Conservation (phyloP, 208 protist species). For the Crithidia fasciculata region DNA sequence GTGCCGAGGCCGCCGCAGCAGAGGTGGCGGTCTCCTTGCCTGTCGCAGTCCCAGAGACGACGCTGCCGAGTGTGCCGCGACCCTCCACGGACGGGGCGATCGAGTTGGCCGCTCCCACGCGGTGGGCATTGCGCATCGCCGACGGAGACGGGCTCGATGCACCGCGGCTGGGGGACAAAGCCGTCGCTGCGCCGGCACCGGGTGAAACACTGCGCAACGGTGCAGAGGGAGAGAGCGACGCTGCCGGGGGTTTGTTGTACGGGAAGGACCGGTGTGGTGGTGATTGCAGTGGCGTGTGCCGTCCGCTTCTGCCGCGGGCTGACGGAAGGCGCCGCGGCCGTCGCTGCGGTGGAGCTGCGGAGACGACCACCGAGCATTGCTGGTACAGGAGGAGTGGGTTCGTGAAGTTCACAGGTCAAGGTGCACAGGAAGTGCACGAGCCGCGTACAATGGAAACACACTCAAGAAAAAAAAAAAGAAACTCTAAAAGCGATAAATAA, state of each 20-base stretch:
- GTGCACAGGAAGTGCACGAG: no score
- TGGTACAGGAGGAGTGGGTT: neutral
- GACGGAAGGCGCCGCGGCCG: neutral
- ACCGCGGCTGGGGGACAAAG: neutral
- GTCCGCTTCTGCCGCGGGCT: conserved; percentile 3
- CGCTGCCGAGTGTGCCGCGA: neutral
- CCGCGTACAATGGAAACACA: no score
- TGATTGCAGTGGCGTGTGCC: neutral
- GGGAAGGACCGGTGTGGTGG: neutral
- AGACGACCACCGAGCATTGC: conserved; percentile 8
- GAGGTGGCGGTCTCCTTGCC: conserved; percentile 16
- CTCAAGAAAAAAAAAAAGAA: conserved; percentile 5
- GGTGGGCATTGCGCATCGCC: neutral
- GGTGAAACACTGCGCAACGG: conserved; percentile 11
- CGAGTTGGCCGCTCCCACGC: neutral
- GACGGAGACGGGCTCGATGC: neutral
- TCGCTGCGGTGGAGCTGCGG: neutral
- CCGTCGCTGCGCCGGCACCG: neutral
- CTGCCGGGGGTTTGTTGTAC: neutral
- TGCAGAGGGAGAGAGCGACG: neutral
- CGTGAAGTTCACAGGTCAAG: no score
- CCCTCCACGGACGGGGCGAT: conserved; percentile 1
- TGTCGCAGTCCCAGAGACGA: neutral
- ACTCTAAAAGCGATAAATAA: no score
- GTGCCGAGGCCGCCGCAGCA: no score